A percentile compares a stretch with the other conserved stretches of the same genome.
These are phyloP conservation scores for Lepiota subincarnata DNA, from an alignment of 768 basidiomycete genomes.

Conservation along the genomic window DNA sequence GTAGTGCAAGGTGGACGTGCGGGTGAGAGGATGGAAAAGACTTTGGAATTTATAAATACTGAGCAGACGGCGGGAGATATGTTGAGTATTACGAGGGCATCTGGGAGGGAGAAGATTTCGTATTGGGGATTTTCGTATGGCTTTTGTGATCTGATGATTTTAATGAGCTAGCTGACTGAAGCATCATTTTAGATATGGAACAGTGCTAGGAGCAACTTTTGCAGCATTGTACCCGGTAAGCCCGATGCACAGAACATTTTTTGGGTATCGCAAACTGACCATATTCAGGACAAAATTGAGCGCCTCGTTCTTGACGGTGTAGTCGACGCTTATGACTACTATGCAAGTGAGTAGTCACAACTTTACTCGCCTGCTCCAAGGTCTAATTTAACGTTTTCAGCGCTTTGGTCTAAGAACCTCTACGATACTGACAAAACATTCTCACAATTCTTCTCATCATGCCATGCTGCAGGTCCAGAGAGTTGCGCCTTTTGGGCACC, in stretches of 20 bases:
- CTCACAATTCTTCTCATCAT: slow-evolving; percentile 31
- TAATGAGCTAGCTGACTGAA: not conserved
- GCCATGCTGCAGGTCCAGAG: slow-evolving; percentile 32
- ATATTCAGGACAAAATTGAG: slow-evolving; percentile 33
- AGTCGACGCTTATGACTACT: slow-evolving; percentile 37
- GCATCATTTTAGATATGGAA: slow-evolving; percentile 15
- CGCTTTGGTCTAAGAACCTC: slow-evolving; percentile 31
- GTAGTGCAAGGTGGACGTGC: slow-evolving; percentile 4
- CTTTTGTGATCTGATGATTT: not conserved
- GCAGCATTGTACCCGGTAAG: slow-evolving; percentile 22
- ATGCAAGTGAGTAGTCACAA: slow-evolving; percentile 23
- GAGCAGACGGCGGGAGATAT: slow-evolving; percentile 35
- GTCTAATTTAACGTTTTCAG: slow-evolving; percentile 15
- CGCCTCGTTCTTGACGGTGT: slow-evolving; percentile 38
- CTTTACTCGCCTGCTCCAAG: not conserved
- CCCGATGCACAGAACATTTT: not conserved
- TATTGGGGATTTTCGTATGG: slow-evolving; percentile 31
- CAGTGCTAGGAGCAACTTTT: slow-evolving; percentile 19
- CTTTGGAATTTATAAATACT: slow-evolving; percentile 23
- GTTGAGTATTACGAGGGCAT: slow-evolving; percentile 29
- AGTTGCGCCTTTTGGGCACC: slow-evolving; percentile 36
- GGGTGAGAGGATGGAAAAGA: slow-evolving; percentile 22
- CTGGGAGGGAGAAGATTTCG: slow-evolving; percentile 28
- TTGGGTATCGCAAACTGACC: not conserved
- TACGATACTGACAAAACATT: slow-evolving; percentile 33